Conservation (phyloP, 148 eudicot species). For the Rhododendron ferrugineum region DNA sequence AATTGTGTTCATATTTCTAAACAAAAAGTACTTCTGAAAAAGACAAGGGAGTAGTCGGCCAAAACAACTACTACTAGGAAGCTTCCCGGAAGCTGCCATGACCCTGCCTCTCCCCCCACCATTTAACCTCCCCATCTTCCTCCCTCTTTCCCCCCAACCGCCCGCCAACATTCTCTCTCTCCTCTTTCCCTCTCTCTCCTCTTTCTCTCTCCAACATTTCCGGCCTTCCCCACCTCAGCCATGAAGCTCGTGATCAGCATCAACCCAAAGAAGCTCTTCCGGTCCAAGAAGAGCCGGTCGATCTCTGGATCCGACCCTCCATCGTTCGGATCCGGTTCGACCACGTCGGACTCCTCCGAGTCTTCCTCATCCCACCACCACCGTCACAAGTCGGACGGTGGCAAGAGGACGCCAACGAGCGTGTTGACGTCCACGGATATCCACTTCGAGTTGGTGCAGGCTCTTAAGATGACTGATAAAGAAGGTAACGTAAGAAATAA, state of each 20-base stretch:
- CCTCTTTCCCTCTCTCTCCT: not conserved
- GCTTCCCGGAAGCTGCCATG: slow-evolving; percentile 51
- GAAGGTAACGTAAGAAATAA: slow-evolving; percentile 12
- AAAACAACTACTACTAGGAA: slow-evolving; percentile 11
- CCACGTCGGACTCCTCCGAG: slow-evolving; percentile 7
- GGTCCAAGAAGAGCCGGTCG: slow-evolving; percentile 42
- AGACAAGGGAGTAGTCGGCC: not conserved
- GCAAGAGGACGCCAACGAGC: slow-evolving; percentile 26
- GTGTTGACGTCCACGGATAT: slow-evolving; percentile 22
- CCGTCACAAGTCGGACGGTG: not conserved
- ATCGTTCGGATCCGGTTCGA: slow-evolving; percentile 24
- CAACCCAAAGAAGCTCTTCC: slow-evolving; percentile 44
- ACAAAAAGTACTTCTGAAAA: not conserved
- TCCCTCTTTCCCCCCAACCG: slow-evolving; percentile 1
- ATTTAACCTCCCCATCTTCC: slow-evolving; percentile 34
- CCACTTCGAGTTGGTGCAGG: slow-evolving; percentile 30
- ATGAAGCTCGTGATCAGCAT: slow-evolving; percentile 43
- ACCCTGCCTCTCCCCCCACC: slow-evolving; percentile 19
- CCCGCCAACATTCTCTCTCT: not conserved
- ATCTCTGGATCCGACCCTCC: slow-evolving; percentile 44
- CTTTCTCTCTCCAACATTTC: not conserved
- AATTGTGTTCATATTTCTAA: not conserved
- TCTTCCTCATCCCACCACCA: not conserved
- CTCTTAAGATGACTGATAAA: slow-evolving; percentile 52
- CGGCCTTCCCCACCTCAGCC: slow-evolving; percentile 7